phyloP scores from a whole-genome alignment of 2,329 filamentous ascomycete species.

The Curvularia hawaiiensis region DNA sequence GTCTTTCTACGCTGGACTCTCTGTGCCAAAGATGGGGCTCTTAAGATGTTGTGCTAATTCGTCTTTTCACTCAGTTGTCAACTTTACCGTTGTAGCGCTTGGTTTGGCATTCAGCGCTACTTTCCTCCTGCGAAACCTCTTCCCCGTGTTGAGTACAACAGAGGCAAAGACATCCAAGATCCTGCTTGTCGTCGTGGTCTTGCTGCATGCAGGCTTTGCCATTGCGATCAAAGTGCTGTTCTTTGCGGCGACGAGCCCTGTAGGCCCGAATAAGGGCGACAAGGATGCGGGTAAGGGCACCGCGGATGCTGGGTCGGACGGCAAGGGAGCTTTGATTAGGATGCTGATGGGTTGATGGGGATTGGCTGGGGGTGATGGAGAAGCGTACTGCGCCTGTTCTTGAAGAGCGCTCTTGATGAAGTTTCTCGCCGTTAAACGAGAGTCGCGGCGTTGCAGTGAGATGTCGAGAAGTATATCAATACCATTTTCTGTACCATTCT shows the following conservation, averaged over 20 bases:
- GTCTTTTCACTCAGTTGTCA: conserved; percentile 63
- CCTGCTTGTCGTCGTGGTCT: conserved; percentile 80
- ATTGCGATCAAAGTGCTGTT: conserved; percentile 96
- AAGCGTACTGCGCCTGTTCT: neutral
- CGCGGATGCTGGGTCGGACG: conserved; percentile 4
- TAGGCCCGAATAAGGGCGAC: conserved; percentile 36
- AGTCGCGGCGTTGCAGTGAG: neutral
- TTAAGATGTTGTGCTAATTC: neutral
- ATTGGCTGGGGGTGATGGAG: neutral
- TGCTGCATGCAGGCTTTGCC: conserved; percentile 85
- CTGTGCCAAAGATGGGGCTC: neutral
- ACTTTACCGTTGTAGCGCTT: conserved; percentile 90
- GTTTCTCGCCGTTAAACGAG: neutral
- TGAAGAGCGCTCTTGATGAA: neutral
- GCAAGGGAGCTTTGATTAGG: conserved; percentile 24
- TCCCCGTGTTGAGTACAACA: conserved; percentile 87
- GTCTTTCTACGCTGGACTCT: neutral
- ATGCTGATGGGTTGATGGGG: conserved; percentile 9
- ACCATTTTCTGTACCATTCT: neutral
- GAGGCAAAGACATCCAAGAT: conserved; percentile 91
- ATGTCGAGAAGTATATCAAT: neutral
- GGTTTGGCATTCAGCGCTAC: conserved; percentile 46
- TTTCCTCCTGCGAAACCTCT: conserved; percentile 50
- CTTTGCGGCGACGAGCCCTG: conserved; percentile 69
- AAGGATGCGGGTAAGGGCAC: conserved; percentile 23